Evolutionary conservation across 1,284 basidiomycete genomes (phyloP).

Genomic region (Salmacisia buchloeana): DNA sequence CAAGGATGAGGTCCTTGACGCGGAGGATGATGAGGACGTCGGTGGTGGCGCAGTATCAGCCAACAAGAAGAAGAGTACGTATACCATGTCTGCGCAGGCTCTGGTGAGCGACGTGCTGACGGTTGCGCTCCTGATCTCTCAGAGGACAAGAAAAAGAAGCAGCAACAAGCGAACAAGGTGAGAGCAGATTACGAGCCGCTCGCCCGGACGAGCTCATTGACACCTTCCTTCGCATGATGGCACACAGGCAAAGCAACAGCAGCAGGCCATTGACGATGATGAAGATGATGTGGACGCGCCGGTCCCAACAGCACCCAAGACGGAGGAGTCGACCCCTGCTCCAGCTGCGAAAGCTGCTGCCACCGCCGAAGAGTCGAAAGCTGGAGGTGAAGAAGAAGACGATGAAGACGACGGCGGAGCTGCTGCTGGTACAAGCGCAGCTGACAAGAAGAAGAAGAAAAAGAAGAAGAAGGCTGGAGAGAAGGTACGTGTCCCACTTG

Average conservation of each 20-base stretch:
- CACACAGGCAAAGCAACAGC: slow-evolving; percentile 15
- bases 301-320: slow-evolving; percentile 8
- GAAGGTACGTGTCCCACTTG: slow-evolving; percentile 4
- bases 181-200: neutral
- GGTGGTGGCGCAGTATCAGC: slow-evolving; percentile 13
- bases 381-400: slow-evolving; percentile 13
- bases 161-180: slow-evolving; percentile 5
- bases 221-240: neutral
- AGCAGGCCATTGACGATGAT: slow-evolving; percentile 12
- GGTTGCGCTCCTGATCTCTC: neutral
- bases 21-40: slow-evolving; percentile 14
- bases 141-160: slow-evolving; percentile 9
- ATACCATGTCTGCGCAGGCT: neutral
- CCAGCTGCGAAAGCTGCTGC: slow-evolving; percentile 14
- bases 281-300: neutral
- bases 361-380: slow-evolving; percentile 4
- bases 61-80: slow-evolving; percentile 13
- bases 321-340: slow-evolving; percentile 14
- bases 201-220: neutral
- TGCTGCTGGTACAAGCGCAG: slow-evolving; percentile 14
- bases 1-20: slow-evolving; percentile 16
- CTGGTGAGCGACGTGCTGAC: too few species aligned
- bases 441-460: slow-evolving; percentile 43
- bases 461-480: slow-evolving; percentile 24
- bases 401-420: slow-evolving; percentile 27